Base-by-base conservation (phyloP, 352 stramenopile genomes). In the Phytophthora hibernalis region DNA sequence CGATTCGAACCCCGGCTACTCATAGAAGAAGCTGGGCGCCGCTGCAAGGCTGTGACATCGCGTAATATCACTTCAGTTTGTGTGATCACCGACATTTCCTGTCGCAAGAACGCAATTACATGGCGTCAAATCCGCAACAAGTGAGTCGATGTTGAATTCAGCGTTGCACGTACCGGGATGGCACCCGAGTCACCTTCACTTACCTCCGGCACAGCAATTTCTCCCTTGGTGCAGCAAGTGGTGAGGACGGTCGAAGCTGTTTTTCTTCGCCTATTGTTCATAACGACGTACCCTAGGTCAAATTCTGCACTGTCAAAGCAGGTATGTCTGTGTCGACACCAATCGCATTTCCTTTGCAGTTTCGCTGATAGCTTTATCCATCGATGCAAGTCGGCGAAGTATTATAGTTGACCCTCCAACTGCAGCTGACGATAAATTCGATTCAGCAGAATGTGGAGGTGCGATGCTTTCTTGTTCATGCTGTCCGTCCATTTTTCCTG, bases 41-140 rank as follows among this genome's bases (percentile, higher is more conserved):
- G 73, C 59, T 85, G 79, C 38, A 91, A 59, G 20, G 49, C 58
- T 26, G 68, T 54, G 13, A 89, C 79, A 35, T 89, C 83, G 2
- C 80, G 74, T 43, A 91, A 30, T 8, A 61, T 42, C 8, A 74
- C 57, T 52, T 91, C 83, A 12, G 86, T 79, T 24, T 83, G 77
- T 15, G 76, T 78, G 31, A 92, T 89, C 24, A 87, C 74, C 11
- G 81, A 89, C 69, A 78, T 77, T 52, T 89, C 78, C 28, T 89
- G 77, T 1, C 72, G 80, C 45, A 89, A 30, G 40, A 90, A 89
- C 12, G 81, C 78, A 45, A 92, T 92, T 30, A 90, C 81, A 31
- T 92, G 83, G 45, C 87, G 83, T 33, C 83, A 92, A 26, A 92
- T 87, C 3, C 82, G 81, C 42, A 92, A 44, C 61, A 92, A 77